Evolutionary conservation across 306 rosid species (phyloP).

Genomic region (Hylodesmum podocarpum): DNA sequence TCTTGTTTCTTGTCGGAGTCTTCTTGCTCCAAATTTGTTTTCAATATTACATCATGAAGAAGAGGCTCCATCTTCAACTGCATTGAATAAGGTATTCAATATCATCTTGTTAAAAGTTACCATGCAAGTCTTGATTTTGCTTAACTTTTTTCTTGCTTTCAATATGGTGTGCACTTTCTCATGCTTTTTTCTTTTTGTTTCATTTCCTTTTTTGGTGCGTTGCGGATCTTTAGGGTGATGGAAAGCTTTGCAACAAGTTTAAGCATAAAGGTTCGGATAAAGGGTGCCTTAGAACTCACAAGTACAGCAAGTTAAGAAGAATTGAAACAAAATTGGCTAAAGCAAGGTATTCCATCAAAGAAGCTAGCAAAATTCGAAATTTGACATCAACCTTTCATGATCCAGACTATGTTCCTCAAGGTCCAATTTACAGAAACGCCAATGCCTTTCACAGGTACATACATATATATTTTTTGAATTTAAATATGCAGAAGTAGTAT

Average conservation of each 20-base stretch:
- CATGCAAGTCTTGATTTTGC: not conserved
- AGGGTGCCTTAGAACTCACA: not conserved
- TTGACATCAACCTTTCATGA: slow-evolving; percentile 38
- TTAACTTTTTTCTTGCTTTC: not conserved
- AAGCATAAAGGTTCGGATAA: slow-evolving; percentile 14
- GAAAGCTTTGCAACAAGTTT: slow-evolving; percentile 33
- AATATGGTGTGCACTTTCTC: slow-evolving; percentile 3
- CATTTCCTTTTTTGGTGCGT: not conserved
- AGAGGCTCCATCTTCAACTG: slow-evolving; percentile 25
- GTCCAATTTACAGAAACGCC: slow-evolving; percentile 50
- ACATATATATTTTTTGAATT: not conserved
- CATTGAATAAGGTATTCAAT: not conserved
- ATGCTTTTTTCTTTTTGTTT: not conserved
- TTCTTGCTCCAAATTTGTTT: slow-evolving; percentile 5
- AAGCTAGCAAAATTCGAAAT: slow-evolving; percentile 44
- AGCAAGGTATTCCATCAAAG: slow-evolving; percentile 50
- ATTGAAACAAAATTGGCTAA: slow-evolving; percentile 44
- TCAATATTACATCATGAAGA: not conserved
- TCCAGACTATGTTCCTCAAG: slow-evolving; percentile 56
- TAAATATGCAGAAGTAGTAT: too few species aligned
- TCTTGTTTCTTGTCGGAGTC: slow-evolving; percentile 21
- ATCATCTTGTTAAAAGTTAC: not conserved
- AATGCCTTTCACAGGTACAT: slow-evolving; percentile 52
- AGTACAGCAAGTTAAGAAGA: slow-evolving; percentile 29
- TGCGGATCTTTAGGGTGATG: slow-evolving; percentile 7